These are phyloP conservation scores for Pythium apleroticum DNA, from an alignment of 352 stramenopile genomes.

Conservation along the genomic window DNA sequence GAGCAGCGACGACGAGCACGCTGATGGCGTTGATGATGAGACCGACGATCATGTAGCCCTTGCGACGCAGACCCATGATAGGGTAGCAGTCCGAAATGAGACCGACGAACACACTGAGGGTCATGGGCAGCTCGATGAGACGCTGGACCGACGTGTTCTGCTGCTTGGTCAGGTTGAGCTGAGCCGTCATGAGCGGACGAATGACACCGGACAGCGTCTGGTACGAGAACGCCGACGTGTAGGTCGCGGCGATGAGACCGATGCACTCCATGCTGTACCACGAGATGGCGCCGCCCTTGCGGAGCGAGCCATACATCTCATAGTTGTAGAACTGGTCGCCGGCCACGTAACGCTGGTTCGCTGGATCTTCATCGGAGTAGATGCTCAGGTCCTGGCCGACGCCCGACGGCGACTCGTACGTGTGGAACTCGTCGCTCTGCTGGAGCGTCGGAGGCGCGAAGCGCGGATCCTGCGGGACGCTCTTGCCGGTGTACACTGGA, in stretches of 20 bases:
- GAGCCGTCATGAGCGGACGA: conserved; percentile 54
- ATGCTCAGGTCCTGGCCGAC: conserved; percentile 18
- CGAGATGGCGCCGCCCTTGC: conserved; percentile 54
- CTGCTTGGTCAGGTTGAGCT: conserved; percentile 44
- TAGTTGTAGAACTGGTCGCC: conserved; percentile 78
- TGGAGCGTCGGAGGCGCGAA: conserved; percentile 12
- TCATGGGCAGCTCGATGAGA: conserved; percentile 83
- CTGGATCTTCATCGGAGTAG: conserved; percentile 25
- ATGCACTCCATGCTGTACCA: conserved; percentile 65
- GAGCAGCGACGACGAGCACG: conserved; percentile 51
- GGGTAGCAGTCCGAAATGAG: conserved; percentile 90
- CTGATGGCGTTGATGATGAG: conserved; percentile 60
- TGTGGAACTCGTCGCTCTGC: conserved; percentile 24
- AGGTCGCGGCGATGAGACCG: conserved; percentile 58
- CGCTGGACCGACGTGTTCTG: conserved; percentile 49
- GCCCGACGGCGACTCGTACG: conserved; percentile 21
- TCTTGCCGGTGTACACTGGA: conserved; percentile 10
- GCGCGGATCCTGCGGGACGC: conserved; percentile 8
- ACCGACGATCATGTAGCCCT: conserved; percentile 91
- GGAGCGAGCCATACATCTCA: conserved; percentile 65
- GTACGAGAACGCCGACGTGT: conserved; percentile 73
- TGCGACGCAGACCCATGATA: conserved; percentile 87
- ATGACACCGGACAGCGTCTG: conserved; percentile 49
- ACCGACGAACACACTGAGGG: conserved; percentile 88
- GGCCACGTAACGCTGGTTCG: conserved; percentile 49